Base-by-base conservation (phyloP, 2,329 filamentous ascomycete species). In the Paramyrothecium roridum region DNA sequence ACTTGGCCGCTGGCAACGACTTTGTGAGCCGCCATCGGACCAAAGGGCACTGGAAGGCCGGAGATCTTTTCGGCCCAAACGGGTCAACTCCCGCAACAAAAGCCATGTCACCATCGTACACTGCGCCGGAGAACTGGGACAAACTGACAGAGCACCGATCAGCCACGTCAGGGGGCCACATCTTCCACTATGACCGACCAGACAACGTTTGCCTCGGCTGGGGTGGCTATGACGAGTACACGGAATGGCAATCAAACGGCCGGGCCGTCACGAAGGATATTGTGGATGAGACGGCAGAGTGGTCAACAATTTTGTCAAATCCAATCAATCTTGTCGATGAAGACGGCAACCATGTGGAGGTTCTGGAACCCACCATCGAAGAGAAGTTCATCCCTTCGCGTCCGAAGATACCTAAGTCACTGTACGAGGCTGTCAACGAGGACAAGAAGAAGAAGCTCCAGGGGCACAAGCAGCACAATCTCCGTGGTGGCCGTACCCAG, bases 161-260 rank as follows among this genome's bases (percentile, higher is more conserved):
- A 20, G 55, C 55, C 23, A 59, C 57, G 43, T 57, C 57, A 20
- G 49, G 52, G 8, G 55, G 57, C 17, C 57, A 59, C 30, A 30
- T 57, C 46, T 11, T 43, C 19, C 49, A 23, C 16, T n/a, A 34
- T 51, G 22, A 55, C 23, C 50, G 57, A 40, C 56, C 55, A 20
- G 22, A 37, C 17, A 26, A 52, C 20, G 57, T 57, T 10, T 26
- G 53, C 33, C 22, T 48, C 11, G 57, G 55, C 50, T 59, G 55
- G 55, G 57, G 57, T 34, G 57, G 52, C 46, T 59, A 57, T 30
- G 53, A 57, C 23, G 16, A 51, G 4, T 56, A 50, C 33, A 55
- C 40, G 8, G 13, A 34, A 19, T 58, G 54, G 52, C 52, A 58
- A 47, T 40, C 54, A 37, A 40, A 26, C 33, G 57, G 57, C n/a